Conservation (phyloP, 345 rosid genomes). For the Moringa oleifera region DNA sequence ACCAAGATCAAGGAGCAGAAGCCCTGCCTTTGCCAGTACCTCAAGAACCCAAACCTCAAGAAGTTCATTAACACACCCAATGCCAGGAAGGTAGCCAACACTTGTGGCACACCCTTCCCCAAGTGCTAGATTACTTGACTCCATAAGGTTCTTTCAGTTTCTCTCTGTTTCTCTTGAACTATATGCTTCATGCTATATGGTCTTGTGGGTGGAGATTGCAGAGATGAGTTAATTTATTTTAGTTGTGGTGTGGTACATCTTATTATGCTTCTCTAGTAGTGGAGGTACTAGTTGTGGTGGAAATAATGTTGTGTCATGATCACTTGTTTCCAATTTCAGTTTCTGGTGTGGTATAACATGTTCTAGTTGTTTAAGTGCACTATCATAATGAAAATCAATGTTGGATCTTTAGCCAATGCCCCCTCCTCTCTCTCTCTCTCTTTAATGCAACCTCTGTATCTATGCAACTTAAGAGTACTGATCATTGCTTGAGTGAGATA, state of each 20-base stretch:
- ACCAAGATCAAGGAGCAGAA: slow-evolving; percentile 71
- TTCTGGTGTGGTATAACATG: slow-evolving; percentile 18
- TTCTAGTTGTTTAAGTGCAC: slow-evolving; percentile 6
- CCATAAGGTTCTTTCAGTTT: background rate
- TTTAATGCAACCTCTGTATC: background rate
- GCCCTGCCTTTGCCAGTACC: slow-evolving; percentile 89
- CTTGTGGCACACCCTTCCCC: slow-evolving; percentile 85
- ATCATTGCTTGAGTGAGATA: no score
- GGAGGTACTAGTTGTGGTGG: slow-evolving; percentile 12
- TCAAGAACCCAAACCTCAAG: slow-evolving; percentile 65
- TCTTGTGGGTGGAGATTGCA: background rate
- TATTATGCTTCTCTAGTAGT: slow-evolving; percentile 6
- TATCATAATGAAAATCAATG: slow-evolving; percentile 17
- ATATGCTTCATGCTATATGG: background rate
- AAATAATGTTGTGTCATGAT: slow-evolving; percentile 22
- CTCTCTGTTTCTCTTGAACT: slow-evolving; percentile 8
- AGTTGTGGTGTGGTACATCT: slow-evolving; percentile 12
- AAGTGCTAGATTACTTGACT: slow-evolving; percentile 45
- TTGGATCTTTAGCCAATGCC: background rate
- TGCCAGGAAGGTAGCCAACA: slow-evolving; percentile 80
- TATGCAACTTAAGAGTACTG: no score
- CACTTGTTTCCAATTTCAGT: slow-evolving; percentile 20
- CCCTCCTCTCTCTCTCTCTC: background rate
- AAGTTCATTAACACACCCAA: slow-evolving; percentile 73
- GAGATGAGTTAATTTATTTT: slow-evolving; percentile 7